Evolutionary conservation across 2,329 filamentous ascomycete species (phyloP), one percentile per base, ranked within the genome.

Genomic region (Lasiodiplodia gonubiensis): DNA sequence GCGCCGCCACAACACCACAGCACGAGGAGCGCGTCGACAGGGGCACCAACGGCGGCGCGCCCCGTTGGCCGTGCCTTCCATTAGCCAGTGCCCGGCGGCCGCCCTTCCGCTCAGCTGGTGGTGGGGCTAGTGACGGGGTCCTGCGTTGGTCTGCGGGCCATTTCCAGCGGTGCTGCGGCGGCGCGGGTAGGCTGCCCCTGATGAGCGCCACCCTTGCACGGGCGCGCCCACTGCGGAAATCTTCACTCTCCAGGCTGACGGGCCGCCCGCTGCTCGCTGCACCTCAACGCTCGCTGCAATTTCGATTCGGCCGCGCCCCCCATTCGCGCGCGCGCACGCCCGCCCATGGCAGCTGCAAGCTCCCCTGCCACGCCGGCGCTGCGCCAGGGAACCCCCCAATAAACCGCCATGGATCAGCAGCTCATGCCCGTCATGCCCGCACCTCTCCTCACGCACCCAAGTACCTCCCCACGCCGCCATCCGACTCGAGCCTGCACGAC

Each of bases 371-470:
- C 42, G 59, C 59, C 59, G 46, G 42, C 46, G 59, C 59, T 37
- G 42, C 42, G 42, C 59, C 59, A 51, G 59, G 59, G 46, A 63
- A 57, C 60, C 42, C 46, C 61, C 61, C 48, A 65, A 65, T 65
- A 53, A 55, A 33, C 61, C 49, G 61, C 25, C 49, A 55, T 65
- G 61, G 61, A 65, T 65, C 61, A 64, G 48, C 61, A 53, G n/a
- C 37, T 48, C 55, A 60, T 61, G 37, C 57, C 42, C 37, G 53
- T 25, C 53, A 57, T 57, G 53, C 33, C 53, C 52, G 27, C 52
- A 35, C n/a, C 42, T 35, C 57, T 30, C 59, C 39, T 60, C 55
- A 39, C 42, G 57, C 57, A 27, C 18, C 57, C 16, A 27, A 16
- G 37, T 11, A 25, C 57, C 57, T 61, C 59, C 33, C 42, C 59